A percentile compares a stretch with the other conserved stretches of the same genome.
These are phyloP conservation scores for Claviceps citrina DNA, from an alignment of 2,329 filamentous ascomycete genomes.

Conservation along the genomic window DNA sequence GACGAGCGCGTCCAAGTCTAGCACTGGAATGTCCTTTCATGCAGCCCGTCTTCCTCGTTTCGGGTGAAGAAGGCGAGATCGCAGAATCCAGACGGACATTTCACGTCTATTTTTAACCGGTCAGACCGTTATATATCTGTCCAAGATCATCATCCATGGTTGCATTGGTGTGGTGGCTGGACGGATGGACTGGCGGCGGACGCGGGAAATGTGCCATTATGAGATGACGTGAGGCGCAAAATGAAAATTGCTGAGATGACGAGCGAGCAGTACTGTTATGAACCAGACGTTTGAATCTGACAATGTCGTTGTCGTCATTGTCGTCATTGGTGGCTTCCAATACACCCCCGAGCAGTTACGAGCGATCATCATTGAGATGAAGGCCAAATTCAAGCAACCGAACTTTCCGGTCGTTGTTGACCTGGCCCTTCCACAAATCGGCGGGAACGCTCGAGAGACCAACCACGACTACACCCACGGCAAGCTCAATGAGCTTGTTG, in stretches of 20 bases:
- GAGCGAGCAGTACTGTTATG: too few species aligned
- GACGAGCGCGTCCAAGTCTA: neutral
- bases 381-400: conserved; percentile 50
- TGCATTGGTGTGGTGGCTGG: too few species aligned
- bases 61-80: too few species aligned
- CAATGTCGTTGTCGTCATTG: conserved; percentile 77
- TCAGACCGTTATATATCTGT: too few species aligned
- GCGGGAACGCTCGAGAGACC: conserved; percentile 68
- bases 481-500: conserved; percentile 72
- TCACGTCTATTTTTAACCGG: too few species aligned
- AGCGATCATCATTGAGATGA: conserved; percentile 72
- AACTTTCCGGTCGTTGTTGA: conserved; percentile 79
- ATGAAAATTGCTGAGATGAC: too few species aligned
- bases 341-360: conserved; percentile 63
- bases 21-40: conserved; percentile 27
- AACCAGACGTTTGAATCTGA: too few species aligned
- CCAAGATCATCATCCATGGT: too few species aligned
- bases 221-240: too few species aligned
- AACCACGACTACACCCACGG: conserved; percentile 94
- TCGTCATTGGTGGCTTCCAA: conserved; percentile 56
- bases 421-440: conserved; percentile 78
- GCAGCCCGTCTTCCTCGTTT: conserved; percentile 45
- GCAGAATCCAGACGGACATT: too few species aligned
- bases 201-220: too few species aligned
- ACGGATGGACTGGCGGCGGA: too few species aligned